Percentiles rank a stretch among this genome's conserved stretches.
phyloP scores from a whole-genome alignment of 257 asterid species.

The Primulina huaijiensis region DNA sequence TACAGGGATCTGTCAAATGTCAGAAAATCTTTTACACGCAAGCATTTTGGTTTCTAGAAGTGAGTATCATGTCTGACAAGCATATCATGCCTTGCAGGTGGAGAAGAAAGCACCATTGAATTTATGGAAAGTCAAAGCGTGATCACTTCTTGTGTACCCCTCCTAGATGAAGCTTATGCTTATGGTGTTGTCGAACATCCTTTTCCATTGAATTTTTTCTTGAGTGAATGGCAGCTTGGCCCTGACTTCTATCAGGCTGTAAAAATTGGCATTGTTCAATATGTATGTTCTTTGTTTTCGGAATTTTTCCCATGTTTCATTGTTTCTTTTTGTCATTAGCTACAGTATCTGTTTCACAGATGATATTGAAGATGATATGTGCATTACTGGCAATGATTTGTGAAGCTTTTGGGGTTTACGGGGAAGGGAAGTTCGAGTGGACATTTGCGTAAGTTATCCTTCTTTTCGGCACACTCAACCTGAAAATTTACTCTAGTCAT shows the following conservation, averaged over 20 bases:
- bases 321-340: slow-evolving; percentile 15
- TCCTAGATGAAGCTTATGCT: slow-evolving; percentile 88
- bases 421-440: slow-evolving; percentile 97
- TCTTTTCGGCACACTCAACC: background rate
- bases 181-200: slow-evolving; percentile 97
- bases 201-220: slow-evolving; percentile 72
- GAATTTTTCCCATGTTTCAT: slow-evolving; percentile 1
- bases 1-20: background rate
- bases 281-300: slow-evolving; percentile 53
- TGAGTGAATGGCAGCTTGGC: slow-evolving; percentile 80
- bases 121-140: slow-evolving; percentile 79
- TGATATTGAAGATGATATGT: slow-evolving; percentile 92
- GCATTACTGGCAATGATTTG: slow-evolving; percentile 84
- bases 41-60: slow-evolving; percentile 5
- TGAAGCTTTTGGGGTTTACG: slow-evolving; percentile 71
- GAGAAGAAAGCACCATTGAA: slow-evolving; percentile 79
- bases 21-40: background rate
- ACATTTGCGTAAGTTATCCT: slow-evolving; percentile 73
- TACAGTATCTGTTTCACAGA: slow-evolving; percentile 45
- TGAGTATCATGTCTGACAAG: slow-evolving; percentile 14
- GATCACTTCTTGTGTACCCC: slow-evolving; percentile 67
- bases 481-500: background rate
- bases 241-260: slow-evolving; percentile 92
- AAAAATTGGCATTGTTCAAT: slow-evolving; percentile 94
- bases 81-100: slow-evolving; percentile 54